Conservation (phyloP, 2,329 filamentous ascomycete genomes). For the Aurifilum marmelostoma region DNA sequence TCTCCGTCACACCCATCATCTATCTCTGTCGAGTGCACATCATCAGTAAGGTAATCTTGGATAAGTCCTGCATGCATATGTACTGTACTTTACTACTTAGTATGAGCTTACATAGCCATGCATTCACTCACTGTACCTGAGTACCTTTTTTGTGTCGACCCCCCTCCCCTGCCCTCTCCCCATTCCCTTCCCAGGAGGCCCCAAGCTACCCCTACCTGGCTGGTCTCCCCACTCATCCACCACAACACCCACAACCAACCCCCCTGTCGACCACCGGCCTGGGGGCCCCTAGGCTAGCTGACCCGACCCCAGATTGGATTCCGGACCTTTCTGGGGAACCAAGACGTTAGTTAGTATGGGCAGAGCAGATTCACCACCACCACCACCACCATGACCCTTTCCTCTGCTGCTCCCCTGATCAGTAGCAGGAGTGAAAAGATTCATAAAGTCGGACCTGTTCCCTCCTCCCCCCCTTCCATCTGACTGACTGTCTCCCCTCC, state of each 20-base stretch:
- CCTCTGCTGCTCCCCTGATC: neutral
- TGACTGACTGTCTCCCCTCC: neutral
- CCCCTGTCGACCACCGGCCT: neutral
- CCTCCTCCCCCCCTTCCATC: neutral
- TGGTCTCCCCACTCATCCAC: neutral
- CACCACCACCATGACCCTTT: no score
- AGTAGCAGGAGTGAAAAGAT: neutral
- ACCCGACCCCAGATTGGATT: neutral
- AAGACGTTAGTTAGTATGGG: neutral
- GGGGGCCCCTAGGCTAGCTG: neutral
- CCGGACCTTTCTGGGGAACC: conserved; percentile 1
- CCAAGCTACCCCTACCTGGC: neutral
- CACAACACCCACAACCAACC: no score
- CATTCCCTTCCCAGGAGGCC: neutral
- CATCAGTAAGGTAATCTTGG: no score
- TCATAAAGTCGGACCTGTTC: conserved; percentile 9
- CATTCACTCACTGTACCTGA: neutral
- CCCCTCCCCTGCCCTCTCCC: neutral
- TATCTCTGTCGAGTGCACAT: neutral
- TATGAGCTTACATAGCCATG: no score
- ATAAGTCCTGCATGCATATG: neutral
- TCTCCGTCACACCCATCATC: neutral
- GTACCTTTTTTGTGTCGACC: no score
- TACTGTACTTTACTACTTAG: no score
- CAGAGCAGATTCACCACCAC: neutral